Conservation (phyloP, 2,329 filamentous ascomycete species). For the Mollisia scopiformis region DNA sequence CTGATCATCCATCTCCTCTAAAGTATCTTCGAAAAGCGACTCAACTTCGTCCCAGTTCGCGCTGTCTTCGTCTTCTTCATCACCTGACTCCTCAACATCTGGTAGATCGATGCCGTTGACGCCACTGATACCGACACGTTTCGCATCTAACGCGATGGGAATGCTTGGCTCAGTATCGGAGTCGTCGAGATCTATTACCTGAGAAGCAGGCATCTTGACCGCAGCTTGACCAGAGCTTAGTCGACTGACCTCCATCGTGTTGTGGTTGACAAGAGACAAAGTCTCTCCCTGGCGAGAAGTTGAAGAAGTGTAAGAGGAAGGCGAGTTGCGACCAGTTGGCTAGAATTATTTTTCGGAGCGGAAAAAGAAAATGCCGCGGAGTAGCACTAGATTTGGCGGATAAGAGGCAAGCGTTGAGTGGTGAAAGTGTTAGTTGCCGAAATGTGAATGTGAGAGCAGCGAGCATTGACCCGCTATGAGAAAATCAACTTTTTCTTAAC, state of each 20-base stretch:
- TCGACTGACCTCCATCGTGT: constrained; percentile 12
- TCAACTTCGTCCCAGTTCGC: constrained; percentile 26
- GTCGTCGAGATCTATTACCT: constrained; percentile 21
- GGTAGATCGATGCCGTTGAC: constrained; percentile 9
- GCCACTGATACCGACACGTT: constrained; percentile 16
- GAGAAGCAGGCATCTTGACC: constrained; percentile 9
- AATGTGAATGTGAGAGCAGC: background rate
- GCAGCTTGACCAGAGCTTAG: constrained; percentile 5
- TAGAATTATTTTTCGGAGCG: background rate
- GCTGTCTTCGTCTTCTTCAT: constrained; percentile 22
- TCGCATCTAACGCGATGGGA: constrained; percentile 7
- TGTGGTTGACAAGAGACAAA: no score
- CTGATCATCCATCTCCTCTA: constrained; percentile 51
- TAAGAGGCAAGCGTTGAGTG: background rate
- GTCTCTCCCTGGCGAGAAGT: constrained; percentile 6
- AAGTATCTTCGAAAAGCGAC: constrained; percentile 42
- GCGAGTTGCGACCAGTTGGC: constrained; percentile 5
- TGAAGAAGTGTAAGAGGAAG: constrained; percentile 1
- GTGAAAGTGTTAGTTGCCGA: background rate
- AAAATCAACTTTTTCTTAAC: background rate
- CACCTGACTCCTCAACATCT: constrained; percentile 18
- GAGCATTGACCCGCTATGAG: background rate
- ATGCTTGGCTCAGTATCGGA: constrained; percentile 15
- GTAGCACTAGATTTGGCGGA: background rate
- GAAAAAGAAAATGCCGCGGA: background rate